Base-by-base conservation (phyloP, 805 yeast species). In the Candida corydali region DNA sequence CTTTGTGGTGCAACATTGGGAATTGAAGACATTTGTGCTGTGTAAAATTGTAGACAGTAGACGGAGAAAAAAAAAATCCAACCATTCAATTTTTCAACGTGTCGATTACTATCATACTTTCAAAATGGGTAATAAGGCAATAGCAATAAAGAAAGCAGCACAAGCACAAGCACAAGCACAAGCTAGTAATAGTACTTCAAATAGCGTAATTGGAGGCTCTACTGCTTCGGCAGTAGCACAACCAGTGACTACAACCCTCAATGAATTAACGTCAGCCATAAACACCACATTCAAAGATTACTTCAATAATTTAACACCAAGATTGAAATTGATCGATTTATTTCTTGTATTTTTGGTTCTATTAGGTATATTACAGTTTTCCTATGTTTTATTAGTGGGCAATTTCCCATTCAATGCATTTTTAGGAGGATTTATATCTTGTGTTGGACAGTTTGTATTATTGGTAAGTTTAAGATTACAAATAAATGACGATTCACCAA, bases 331-430 rank as follows among this genome's bases (percentile, higher is more conserved):
- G 35, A 82, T 91, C 46, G 98, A 93, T 57, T 48, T 72, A 10
- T 93, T 89, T 54, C 70, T 91, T 52, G 75, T 59, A 17, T 88
- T 85, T 47, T 62, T 91, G 40, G 89, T 91, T 12, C 60, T 68
- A 0, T 66, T 86, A 41, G 98, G 95, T 1, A 63, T 75, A 1
- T 59, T 85, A 19, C 98, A 93, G 62, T 87, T 88, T 54, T 63
- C 70, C 3, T 91, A 88, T 59, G 84, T 85, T 46, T 48, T 81
- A 28, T 42, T 87, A 10, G 77, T 88, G 31, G 95, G 97, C 25
- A 86, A 78, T 50, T 93, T 83, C 75, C 99, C 99, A 12, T 93
- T 93, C 75, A 93, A 93, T 63, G 98, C 96, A 17, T 93, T 93
- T 56, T 71, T 93, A 41, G 91, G 95, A 15, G 98, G 98, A 1